Base-by-base conservation (phyloP, 1,284 basidiomycete genomes). In the Naganishia liquefaciens region DNA sequence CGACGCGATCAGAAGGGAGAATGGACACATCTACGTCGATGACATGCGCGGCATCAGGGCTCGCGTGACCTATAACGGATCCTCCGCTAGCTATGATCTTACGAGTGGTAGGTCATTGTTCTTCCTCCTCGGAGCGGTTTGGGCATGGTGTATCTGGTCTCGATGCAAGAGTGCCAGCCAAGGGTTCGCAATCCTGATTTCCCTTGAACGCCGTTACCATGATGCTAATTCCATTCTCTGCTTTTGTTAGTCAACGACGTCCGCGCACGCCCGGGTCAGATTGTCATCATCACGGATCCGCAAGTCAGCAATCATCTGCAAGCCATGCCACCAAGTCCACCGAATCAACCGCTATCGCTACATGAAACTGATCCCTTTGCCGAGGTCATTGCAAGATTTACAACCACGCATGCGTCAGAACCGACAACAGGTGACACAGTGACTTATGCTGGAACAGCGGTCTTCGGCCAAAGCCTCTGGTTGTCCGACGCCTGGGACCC, bases 61-160 rank as follows among this genome's bases (percentile, higher is more conserved):
- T 1, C 86, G 86, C 65, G 86, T 93, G 23, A 86, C 90, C 25
- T 87, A 85, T 72, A 83, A 89, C 27, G 75, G 92, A 54, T 91
- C 93, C 72, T 88, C 88, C n/a, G 85, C 82, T 70, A 91, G 91
- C 4, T 94, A 91, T 72, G 90, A 93, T 71, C 84, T 94, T 47
- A 83, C 88, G 21, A 89, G 86, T 80, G 81, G 91, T 92, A 70
- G 72, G 89, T 75, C n/a, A 27, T 47, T 42, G 30, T 49, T 50
- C 72, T 44, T 47, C 23, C 46, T 51, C 15, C 21, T 40, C 46
- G 33, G 2, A 7, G 39, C 30, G 53, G 46, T 47, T 17, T 57
- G 58, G 64, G 37, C 60, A 21, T 60, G 57, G 57, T 64, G 37
- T 27, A 40, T 62, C n/a, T 62, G 60, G 51, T 50, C 40, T n/a